A percentile compares a stretch with the other conserved stretches of the same genome.
Conservation (phyloP, 208 protist genomes). For the Naegleria fowleri region DNA sequence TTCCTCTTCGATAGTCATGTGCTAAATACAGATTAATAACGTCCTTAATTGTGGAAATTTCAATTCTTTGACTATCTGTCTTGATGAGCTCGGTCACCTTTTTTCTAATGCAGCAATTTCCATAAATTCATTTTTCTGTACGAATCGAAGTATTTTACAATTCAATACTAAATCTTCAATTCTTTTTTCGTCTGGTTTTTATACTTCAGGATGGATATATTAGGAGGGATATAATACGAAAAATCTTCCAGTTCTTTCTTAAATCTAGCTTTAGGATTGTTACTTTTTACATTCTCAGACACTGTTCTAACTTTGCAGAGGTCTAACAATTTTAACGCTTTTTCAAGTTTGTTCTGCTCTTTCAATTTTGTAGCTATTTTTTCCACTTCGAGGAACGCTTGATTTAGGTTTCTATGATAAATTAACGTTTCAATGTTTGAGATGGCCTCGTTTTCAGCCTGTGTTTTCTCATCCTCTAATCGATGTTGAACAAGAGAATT, state of each 20-base stretch:
- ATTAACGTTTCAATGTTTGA: not conserved
- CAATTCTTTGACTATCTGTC: not conserved
- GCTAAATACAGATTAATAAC: conserved; percentile 3
- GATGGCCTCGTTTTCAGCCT: not conserved
- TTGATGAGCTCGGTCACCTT: not conserved
- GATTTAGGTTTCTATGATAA: not conserved
- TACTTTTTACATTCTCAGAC: not conserved
- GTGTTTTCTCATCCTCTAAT: not conserved
- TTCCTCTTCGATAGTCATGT: conserved; percentile 12
- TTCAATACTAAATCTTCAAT: conserved; percentile 5
- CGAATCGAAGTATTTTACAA: conserved; percentile 17
- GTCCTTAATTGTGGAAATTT: not conserved
- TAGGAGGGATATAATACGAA: conserved; percentile 23
- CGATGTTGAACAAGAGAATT: not conserved
- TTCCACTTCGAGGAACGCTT: not conserved
- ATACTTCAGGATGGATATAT: not conserved
- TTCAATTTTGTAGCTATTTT: not conserved
- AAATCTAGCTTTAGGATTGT: conserved; percentile 13
- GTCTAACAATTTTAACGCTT: not conserved
- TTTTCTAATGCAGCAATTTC: not conserved
- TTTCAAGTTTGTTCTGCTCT: conserved; percentile 12
- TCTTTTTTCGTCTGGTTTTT: not conserved
- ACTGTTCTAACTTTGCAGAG: not conserved
- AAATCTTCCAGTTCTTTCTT: conserved; percentile 17
- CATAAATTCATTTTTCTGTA: conserved; percentile 14